Base-by-base conservation (phyloP, 129 eudicot species). In the Helichrysum umbraculigerum region DNA sequence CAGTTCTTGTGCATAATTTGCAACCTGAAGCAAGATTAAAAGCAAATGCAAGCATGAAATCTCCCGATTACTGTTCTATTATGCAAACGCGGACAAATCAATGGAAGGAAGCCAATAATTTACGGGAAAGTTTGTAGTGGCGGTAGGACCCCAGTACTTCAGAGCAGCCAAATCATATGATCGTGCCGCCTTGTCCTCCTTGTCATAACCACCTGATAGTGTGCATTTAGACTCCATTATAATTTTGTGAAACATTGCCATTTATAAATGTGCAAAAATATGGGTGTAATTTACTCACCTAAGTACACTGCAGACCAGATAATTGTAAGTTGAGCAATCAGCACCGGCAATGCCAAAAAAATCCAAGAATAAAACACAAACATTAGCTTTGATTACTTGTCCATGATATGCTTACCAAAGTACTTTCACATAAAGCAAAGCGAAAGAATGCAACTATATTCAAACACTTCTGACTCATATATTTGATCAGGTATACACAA, bases 41-140 rank as follows among this genome's bases (percentile, higher is more conserved):
- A 57, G 37, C 28, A 73, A 10, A 44, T 56, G 25, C 32, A 33
- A 15, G 0, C 11, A 44, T 44, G 2, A 44, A 44, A 44, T 44
- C 51, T 50, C 10, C 19, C 14, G 1, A 34, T 10, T 14, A 52
- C 19, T 7, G 10, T 14, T 76, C 47, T 15, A 17, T 34, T 17
- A 66, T n/a, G 28, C 32, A 5, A 34, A 66, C 28, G 12, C 12
- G 14, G 10, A 6, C 70, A n/a, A 32, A 2, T 37, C 15, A 64
- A 50, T 11, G 3, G 3, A 5, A n/a, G 4, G 52, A 77, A 30
- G 30, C 60, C 29, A 7, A 5, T 33, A 82, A 68, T 62, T 83
- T 91, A 93, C 98, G 4, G 97, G 98, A 81, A 93, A 93, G 78
- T 93, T 93, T 59, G 98, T 93, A 67, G 98, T 93, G 47, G 98